Evolutionary conservation across 148 eudicot species (phyloP).

Genomic region (Cornus suecica): DNA sequence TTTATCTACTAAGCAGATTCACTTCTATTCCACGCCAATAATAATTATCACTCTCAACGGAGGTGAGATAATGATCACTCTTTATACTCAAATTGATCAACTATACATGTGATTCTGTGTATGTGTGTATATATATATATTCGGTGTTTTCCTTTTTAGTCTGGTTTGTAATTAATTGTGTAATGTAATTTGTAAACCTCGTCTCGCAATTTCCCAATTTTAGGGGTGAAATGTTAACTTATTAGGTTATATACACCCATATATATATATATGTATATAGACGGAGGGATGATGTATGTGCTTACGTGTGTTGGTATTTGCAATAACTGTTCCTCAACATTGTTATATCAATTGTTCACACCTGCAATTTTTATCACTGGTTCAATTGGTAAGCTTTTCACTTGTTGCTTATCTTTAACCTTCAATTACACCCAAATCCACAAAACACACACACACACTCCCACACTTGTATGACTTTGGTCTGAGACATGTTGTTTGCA

Average conservation of each 20-base stretch:
- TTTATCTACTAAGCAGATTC: neutral
- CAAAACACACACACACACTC: neutral
- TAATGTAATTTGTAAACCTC: neutral
- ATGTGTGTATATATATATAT: too few species aligned
- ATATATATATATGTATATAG: neutral
- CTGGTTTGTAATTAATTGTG: neutral
- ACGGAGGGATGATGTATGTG: neutral
- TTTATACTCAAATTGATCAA: neutral
- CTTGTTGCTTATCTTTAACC: neutral
- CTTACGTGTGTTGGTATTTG: neutral
- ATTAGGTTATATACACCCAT: neutral
- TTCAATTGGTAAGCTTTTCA: neutral
- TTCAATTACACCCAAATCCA: neutral
- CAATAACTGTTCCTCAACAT: neutral
- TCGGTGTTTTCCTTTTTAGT: too few species aligned
- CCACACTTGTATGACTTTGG: neutral
- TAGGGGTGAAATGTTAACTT: neutral
- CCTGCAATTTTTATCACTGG: neutral
- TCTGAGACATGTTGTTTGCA: constrained; percentile 4
- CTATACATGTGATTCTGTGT: too few species aligned
- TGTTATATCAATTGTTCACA: neutral
- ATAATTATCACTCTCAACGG: neutral
- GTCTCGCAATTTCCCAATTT: neutral
- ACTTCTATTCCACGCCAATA: neutral
- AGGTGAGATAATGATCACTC: neutral